These are phyloP conservation scores for Astrothelium macrocarpum DNA, from an alignment of 495 filamentous ascomycete genomes.

Conservation along the genomic window DNA sequence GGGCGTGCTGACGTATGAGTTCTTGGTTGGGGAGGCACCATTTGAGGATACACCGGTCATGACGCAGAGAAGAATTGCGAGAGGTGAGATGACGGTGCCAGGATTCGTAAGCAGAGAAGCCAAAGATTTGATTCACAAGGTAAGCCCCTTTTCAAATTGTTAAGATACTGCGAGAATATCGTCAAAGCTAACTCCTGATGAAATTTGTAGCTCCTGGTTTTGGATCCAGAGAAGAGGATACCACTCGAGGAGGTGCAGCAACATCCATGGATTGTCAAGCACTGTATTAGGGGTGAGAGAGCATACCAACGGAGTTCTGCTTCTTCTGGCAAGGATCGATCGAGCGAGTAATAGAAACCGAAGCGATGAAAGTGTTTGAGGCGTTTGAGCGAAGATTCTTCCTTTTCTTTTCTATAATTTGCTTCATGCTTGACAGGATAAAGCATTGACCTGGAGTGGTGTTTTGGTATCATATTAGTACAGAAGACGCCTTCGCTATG, in stretches of 20 bases:
- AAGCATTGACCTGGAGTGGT: neutral
- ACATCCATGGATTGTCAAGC: slow-evolving; percentile 96
- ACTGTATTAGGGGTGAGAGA: slow-evolving; percentile 74
- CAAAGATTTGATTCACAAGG: slow-evolving; percentile 82
- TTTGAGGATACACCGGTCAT: slow-evolving; percentile 94
- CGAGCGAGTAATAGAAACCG: neutral
- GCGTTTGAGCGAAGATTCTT: too few relatives aligned
- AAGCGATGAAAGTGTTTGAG: slow-evolving; percentile 1
- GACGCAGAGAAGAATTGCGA: slow-evolving; percentile 83
- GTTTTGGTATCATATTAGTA: neutral
- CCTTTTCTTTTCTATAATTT: neutral
- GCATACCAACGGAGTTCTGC: slow-evolving; percentile 24
- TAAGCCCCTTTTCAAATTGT: slow-evolving; percentile 34
- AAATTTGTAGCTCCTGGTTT: slow-evolving; percentile 62
- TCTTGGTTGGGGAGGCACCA: slow-evolving; percentile 87
- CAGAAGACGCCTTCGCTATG: slow-evolving; percentile 4
- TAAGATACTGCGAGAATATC: neutral
- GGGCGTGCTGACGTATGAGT: slow-evolving; percentile 93
- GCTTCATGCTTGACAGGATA: neutral
- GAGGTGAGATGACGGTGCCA: slow-evolving; percentile 87
- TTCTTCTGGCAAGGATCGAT: neutral
- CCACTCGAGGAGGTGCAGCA: slow-evolving; percentile 78
- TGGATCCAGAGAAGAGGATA: slow-evolving; percentile 90
- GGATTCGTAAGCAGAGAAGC: slow-evolving; percentile 85
- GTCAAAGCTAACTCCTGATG: slow-evolving; percentile 3